Percentiles rank a stretch among this genome's conserved stretches.
These are phyloP conservation scores for Pseudomassariella vexata DNA, from an alignment of 2,329 filamentous ascomycete species.

Conservation along the genomic window DNA sequence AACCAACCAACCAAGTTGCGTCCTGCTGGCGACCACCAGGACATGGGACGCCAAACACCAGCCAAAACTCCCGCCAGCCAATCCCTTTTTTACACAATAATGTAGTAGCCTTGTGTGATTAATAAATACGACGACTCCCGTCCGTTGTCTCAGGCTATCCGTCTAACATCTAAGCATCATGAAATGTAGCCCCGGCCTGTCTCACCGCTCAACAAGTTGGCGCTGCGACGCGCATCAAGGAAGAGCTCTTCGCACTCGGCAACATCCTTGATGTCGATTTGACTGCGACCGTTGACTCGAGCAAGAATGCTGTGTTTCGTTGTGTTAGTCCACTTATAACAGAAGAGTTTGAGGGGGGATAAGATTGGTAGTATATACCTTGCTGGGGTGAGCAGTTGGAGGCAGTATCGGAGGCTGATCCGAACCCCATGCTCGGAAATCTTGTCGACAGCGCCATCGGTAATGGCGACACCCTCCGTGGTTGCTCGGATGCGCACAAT, in stretches of 20 bases:
- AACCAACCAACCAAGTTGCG: conserved; percentile 13
- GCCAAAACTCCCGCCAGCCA: conserved; percentile 6
- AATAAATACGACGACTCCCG: conserved; percentile 15
- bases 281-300: conserved; percentile 70
- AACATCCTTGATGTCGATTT: conserved; percentile 74
- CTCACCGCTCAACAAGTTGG: conserved; percentile 59
- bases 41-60: conserved; percentile 18
- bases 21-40: conserved; percentile 8
- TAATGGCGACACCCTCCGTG: conserved; percentile 74
- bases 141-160: conserved; percentile 14
- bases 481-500: conserved; percentile 82
- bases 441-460: conserved; percentile 78
- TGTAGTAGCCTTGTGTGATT: conserved; percentile 16
- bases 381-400: conserved; percentile 85
- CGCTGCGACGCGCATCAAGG: conserved; percentile 75
- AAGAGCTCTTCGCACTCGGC: conserved; percentile 79
- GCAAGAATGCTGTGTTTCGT: conserved; percentile 70
- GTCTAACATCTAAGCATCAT: conserved; percentile 29
- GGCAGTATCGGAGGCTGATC: conserved; percentile 85
- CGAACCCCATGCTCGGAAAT: conserved; percentile 81
- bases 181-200: conserved; percentile 60
- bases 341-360: conserved; percentile 5
- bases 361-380: conserved; percentile 41
- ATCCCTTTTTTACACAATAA: conserved; percentile 8
- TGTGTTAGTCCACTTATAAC: conserved; percentile 23